Conservation (phyloP, 805 yeast species). For the Candida germanica region DNA sequence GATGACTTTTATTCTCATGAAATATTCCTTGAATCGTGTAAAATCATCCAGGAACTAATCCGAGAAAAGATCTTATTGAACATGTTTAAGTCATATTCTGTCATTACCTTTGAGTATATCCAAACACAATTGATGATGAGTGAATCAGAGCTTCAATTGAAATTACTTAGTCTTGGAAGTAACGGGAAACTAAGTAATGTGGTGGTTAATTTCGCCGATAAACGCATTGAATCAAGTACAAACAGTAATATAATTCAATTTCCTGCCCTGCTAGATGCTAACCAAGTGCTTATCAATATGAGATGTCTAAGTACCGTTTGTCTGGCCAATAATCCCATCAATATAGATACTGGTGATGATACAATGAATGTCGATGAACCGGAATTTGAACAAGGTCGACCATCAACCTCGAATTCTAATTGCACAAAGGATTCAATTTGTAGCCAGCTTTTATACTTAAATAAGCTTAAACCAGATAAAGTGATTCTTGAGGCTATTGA, state of each 20-base stretch:
- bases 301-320: constrained; percentile 17
- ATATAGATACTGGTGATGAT: constrained; percentile 2
- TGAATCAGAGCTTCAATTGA: constrained; percentile 24
- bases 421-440: too few species aligned
- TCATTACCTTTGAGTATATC: constrained; percentile 27
- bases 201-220: constrained; percentile 28
- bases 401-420: too few species aligned
- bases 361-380: constrained; percentile 7
- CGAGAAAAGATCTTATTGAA: constrained; percentile 29
- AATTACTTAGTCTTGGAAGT: constrained; percentile 26
- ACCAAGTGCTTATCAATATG: constrained; percentile 23
- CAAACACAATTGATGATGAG: constrained; percentile 17
- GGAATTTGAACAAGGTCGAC: too few species aligned
- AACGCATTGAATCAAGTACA: constrained; percentile 7
- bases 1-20: constrained; percentile 29
- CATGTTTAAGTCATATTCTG: constrained; percentile 27
- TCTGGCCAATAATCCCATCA: constrained; percentile 1
- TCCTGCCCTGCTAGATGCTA: constrained; percentile 19
- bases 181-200: constrained; percentile 26
- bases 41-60: constrained; percentile 26
- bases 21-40: constrained; percentile 26
- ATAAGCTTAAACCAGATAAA: background rate
- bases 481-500: constrained; percentile 7
- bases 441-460: background rate
- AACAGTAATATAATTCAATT: constrained; percentile 7